Percentiles rank a stretch among this genome's conserved stretches.
Conservation (phyloP, 306 rosid species). For the cucumber (Cucumis sativus) region Cucumber_9930_V3 NC_026657.2:27635001-27635500, state of each 20-base stretch:
- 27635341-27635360: conserved; percentile 24
- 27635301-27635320: not conserved
- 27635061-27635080: too few species aligned
- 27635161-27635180: not conserved
- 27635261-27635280: conserved; percentile 58
- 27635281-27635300: conserved; percentile 19
- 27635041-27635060: too few species aligned
- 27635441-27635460: conserved; percentile 33
- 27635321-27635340: conserved; percentile 34
- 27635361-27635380: conserved; percentile 28
- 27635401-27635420: conserved; percentile 27
- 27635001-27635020: too few species aligned
- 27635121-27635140: not conserved
- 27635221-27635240: not conserved
- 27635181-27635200: not conserved
- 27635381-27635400: conserved; percentile 22
- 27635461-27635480: conserved; percentile 48
- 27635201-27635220: not conserved
- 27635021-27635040: too few species aligned
- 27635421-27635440: conserved; percentile 20
- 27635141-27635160: not conserved
- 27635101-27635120: too few species aligned
- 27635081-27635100: too few species aligned
- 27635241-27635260: conserved; percentile 63
- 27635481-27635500: conserved; percentile 13